phyloP scores from a whole-genome alignment of 2,329 filamentous ascomycete genomes.

The Fusarium globosum region DNA sequence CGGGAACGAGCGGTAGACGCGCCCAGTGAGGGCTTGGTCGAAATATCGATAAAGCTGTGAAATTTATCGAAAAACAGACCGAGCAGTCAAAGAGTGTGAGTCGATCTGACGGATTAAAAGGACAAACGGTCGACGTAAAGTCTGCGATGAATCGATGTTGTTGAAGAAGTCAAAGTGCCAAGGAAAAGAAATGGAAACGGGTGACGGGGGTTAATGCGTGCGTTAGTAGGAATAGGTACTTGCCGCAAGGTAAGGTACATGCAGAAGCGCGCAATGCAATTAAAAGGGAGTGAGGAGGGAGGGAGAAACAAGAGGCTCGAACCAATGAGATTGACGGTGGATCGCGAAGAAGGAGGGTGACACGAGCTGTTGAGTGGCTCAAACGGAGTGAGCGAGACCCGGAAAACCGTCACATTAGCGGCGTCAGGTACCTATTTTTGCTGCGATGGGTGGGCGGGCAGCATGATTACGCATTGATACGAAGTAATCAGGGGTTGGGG shows the following conservation, averaged over 20 bases:
- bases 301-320: conserved; percentile 25
- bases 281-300: conserved; percentile 28
- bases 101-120: conserved; percentile 9
- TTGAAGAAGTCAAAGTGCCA: conserved; percentile 42
- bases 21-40: conserved; percentile 29
- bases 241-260: conserved; percentile 7
- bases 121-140: conserved; percentile 16
- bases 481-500: conserved; percentile 22
- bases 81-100: conserved; percentile 9
- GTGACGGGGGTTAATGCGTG: conserved; percentile 25
- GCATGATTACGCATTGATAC: conserved; percentile 31
- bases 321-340: conserved; percentile 31
- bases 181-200: conserved; percentile 39
- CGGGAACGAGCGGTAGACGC: conserved; percentile 27
- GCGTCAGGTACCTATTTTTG: conserved; percentile 27
- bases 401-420: conserved; percentile 23
- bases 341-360: conserved; percentile 34
- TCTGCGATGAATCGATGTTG: conserved; percentile 35
- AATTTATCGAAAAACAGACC: conserved; percentile 5
- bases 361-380: conserved; percentile 30
- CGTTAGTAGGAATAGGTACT: conserved; percentile 9
- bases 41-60: background rate
- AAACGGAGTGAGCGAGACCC: conserved; percentile 18
- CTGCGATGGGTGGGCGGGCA: conserved; percentile 2
- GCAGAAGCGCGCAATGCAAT: conserved; percentile 20